phyloP scores from a whole-genome alignment of 73 alveolate genomes.

The Symbiodinium natans region DNA sequence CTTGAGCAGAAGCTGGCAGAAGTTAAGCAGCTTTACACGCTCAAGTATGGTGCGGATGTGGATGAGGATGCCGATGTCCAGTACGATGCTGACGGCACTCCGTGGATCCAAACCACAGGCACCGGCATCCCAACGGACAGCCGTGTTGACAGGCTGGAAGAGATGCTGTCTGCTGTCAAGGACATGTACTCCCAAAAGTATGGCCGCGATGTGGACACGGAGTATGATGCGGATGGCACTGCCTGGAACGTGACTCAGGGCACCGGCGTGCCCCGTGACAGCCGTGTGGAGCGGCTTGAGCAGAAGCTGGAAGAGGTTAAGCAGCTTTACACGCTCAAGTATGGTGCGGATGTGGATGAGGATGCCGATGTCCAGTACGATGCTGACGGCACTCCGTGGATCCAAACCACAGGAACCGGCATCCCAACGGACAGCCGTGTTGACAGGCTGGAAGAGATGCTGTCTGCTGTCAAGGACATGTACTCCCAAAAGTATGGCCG shows the following conservation, averaged over 20 bases:
- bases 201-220: neutral
- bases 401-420: neutral
- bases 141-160: too few relatives aligned
- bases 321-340: too few relatives aligned
- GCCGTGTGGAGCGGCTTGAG: slow-evolving; percentile 65
- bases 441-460: too few relatives aligned
- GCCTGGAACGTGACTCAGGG: slow-evolving; percentile 13
- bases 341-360: too few relatives aligned
- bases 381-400: neutral
- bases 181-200: too few relatives aligned
- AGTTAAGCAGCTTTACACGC: neutral
- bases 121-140: neutral
- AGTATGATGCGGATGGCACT: slow-evolving; percentile 67
- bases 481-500: slow-evolving; percentile 37
- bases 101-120: neutral
- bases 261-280: neutral
- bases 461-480: too few relatives aligned
- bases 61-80: neutral
- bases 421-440: too few relatives aligned
- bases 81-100: slow-evolving; percentile 52
- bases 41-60: neutral
- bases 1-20: slow-evolving; percentile 59
- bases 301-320: slow-evolving; percentile 28
- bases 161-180: too few relatives aligned
- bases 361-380: neutral